phyloP scores from a whole-genome alignment of 106 monocot species.

The Apostasia shenzhenica region DNA sequence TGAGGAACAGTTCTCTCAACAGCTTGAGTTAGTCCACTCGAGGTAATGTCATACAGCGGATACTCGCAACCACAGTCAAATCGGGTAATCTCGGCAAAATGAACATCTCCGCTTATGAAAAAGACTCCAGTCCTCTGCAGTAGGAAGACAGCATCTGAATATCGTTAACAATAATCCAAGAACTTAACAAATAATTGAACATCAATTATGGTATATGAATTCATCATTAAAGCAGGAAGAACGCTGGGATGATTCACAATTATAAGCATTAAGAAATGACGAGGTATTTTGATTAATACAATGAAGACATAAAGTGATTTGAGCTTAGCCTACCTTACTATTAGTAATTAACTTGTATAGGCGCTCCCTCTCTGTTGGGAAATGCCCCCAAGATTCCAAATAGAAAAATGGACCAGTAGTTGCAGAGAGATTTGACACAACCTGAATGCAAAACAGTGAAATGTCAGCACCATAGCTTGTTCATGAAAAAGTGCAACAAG shows the following conservation, averaged over 20 bases:
- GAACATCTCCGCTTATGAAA: constrained; percentile 88
- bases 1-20: constrained; percentile 44
- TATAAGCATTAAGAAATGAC: too few species aligned
- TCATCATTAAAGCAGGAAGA: too few species aligned
- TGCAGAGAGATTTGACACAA: constrained; percentile 82
- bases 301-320: too few species aligned
- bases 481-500: too few species aligned
- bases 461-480: neutral
- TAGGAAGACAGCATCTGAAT: too few species aligned
- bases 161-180: too few species aligned
- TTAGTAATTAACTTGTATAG: constrained; percentile 56
- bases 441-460: constrained; percentile 32
- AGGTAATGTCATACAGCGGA: constrained; percentile 80
- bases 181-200: too few species aligned
- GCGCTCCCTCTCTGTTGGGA: constrained; percentile 65
- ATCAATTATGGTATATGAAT: too few species aligned
- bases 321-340: constrained; percentile 37
- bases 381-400: constrained; percentile 73
- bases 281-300: too few species aligned
- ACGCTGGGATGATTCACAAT: too few species aligned
- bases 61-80: constrained; percentile 64
- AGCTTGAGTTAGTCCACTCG: constrained; percentile 85
- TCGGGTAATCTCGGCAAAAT: constrained; percentile 77
- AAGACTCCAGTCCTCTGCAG: constrained; percentile 69
- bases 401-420: constrained; percentile 52